These are phyloP conservation scores for Mytilinidion resinicola DNA, from an alignment of 495 filamentous ascomycete genomes.

Conservation along the genomic window DNA sequence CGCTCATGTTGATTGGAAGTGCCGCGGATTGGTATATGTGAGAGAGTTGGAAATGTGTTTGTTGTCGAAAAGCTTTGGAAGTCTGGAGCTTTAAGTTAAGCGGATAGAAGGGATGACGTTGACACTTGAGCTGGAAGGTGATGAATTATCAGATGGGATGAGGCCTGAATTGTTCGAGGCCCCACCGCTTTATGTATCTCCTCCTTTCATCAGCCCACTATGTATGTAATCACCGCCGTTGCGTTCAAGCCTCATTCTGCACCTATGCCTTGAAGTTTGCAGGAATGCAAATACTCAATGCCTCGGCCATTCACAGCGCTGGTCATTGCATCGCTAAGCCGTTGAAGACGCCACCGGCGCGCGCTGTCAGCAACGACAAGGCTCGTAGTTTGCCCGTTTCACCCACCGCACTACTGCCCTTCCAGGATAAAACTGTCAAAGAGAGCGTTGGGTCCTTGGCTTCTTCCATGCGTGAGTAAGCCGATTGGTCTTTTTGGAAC, in stretches of 20 bases:
- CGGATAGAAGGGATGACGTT: not conserved
- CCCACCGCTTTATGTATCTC: not conserved
- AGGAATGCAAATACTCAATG: not conserved
- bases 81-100: not conserved
- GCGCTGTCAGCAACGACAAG: not conserved
- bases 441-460: too few species aligned
- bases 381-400: not conserved
- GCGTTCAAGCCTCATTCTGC: not conserved
- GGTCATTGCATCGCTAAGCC: not conserved
- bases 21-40: not conserved
- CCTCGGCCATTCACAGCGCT: not conserved
- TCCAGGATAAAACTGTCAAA: too few species aligned
- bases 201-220: not conserved
- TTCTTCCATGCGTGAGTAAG: too few species aligned
- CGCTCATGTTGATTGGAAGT: constrained; percentile 28
- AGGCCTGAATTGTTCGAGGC: not conserved
- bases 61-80: not conserved
- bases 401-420: too few species aligned
- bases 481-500: too few species aligned
- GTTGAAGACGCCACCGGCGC: not conserved
- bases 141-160: not conserved
- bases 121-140: not conserved
- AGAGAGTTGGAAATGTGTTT: not conserved
- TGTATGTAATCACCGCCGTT: not conserved
- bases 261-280: not conserved